Conservation (phyloP, 164 flowering plant genomes). For the Amborella trichopoda region DNA sequence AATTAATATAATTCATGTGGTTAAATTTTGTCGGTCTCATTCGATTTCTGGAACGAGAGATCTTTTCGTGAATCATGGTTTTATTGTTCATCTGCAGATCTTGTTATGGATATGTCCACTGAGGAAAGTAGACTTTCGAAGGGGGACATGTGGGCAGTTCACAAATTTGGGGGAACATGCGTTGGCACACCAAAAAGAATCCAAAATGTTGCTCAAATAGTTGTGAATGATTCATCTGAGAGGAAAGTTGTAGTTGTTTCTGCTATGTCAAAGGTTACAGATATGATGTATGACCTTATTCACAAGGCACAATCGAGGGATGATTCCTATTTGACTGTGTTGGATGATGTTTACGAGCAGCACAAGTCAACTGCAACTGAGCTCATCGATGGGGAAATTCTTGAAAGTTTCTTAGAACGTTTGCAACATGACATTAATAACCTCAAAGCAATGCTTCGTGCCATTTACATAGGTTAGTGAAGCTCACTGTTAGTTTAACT, state of each 20-base stretch:
- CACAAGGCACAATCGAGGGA: slow-evolving; percentile 78
- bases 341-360: slow-evolving; percentile 77
- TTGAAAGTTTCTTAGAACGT: slow-evolving; percentile 45
- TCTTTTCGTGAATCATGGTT: not conserved
- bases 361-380: slow-evolving; percentile 62
- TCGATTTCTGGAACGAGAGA: too few species aligned
- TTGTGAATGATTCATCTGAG: slow-evolving; percentile 58
- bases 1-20: not conserved
- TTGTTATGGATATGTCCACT: slow-evolving; percentile 20
- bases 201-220: slow-evolving; percentile 67
- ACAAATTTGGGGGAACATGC: slow-evolving; percentile 98
- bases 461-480: slow-evolving; percentile 78
- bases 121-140: slow-evolving; percentile 40
- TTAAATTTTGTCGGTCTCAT: not conserved
- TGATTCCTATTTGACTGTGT: slow-evolving; percentile 58
- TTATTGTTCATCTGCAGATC: slow-evolving; percentile 20
- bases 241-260: slow-evolving; percentile 91
- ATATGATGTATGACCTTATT: slow-evolving; percentile 91
- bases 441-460: slow-evolving; percentile 89
- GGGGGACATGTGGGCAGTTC: slow-evolving; percentile 86
- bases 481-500: too few species aligned
- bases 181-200: slow-evolving; percentile 78
- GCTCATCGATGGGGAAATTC: slow-evolving; percentile 74
- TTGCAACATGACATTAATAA: slow-evolving; percentile 67
- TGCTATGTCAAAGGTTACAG: slow-evolving; percentile 97